Evolutionary conservation across 2,329 filamentous ascomycete genomes (phyloP), one percentile per base, ranked within the genome.

Genomic region (Metarhizium sp.): DNA sequence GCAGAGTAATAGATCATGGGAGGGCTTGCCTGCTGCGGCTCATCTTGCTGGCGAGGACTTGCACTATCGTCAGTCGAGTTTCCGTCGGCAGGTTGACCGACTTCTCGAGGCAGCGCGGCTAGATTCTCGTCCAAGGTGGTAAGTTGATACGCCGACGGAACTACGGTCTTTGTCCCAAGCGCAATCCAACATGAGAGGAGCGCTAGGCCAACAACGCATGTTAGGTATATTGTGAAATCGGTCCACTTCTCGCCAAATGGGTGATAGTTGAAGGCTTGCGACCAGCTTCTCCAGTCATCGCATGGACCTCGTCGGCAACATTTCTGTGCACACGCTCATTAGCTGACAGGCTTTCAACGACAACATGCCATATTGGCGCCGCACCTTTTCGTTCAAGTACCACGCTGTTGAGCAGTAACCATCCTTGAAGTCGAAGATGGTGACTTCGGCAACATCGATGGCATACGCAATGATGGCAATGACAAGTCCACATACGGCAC

Each of bases 1-100:
- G 92, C 94, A 7, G 94, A 92, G 69, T 96, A 99, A 71, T 96
- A 99, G 5, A 92, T 81, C 86, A 95, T 95, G 1, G 90, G 88
- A 2, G 86, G 80, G 1, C 66, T 64, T 58, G 54, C 69, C 59
- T 53, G 71, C 59, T 60, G 71, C 2, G 57, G 50, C n/a, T 75
- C 20, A 67, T 75, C 58, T 66, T 75, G 57, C 29, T 68, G 68
- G 6, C 64, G 67, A 7, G 76, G 73, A 42, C 71, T 76, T 2
- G 76, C 73, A 20, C 72, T 75, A 56, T 76, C 75, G 49, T 71
- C 76, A 57, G 65, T 71, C 29, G 69, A 62, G 2, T 71, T 68
- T 45, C 80, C 75, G 10, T 73, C 69, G 2, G 67, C 63, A 0
- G 67, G 63, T 2, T 68, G 67, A 2, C 36, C 36, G 13, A 16